Conservation (phyloP, 768 basidiomycete species). For the Mycena floridula region DNA sequence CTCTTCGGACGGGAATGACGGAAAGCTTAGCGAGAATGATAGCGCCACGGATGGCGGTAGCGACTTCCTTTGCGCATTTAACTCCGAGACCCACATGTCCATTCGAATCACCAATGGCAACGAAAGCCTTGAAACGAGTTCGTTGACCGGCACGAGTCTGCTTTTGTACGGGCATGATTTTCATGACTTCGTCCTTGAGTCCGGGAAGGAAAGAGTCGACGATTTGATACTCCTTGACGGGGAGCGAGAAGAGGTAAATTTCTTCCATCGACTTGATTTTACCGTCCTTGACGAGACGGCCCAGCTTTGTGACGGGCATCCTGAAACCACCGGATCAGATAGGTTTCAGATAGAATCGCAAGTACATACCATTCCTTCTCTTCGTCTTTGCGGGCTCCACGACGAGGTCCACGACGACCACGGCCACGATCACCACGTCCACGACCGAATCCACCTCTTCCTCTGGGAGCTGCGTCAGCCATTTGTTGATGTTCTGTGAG, state of each 20-base stretch:
- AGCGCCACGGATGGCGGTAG: slow-evolving; percentile 98
- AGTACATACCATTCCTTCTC: slow-evolving; percentile 94
- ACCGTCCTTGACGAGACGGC: slow-evolving; percentile 97
- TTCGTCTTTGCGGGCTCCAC: slow-evolving; percentile 98
- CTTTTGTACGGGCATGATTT: slow-evolving; percentile 99
- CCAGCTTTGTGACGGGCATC: slow-evolving; percentile 98
- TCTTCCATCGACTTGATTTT: slow-evolving; percentile 99
- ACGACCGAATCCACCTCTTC: slow-evolving; percentile 75
- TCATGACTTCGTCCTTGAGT: slow-evolving; percentile 99
- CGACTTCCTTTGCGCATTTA: slow-evolving; percentile 99
- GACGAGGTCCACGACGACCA: slow-evolving; percentile 84
- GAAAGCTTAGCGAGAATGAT: slow-evolving; percentile 99
- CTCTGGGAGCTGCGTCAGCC: slow-evolving; percentile 75
- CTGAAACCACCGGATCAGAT: slow-evolving; percentile 31
- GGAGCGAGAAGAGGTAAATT: slow-evolving; percentile 99
- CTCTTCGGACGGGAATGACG: slow-evolving; percentile 95
- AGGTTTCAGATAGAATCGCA: not conserved
- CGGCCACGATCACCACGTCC: slow-evolving; percentile 90
- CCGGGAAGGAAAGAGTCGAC: slow-evolving; percentile 99
- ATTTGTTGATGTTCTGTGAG: slow-evolving; percentile 38
- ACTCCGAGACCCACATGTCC: slow-evolving; percentile 99
- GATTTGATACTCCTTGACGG: slow-evolving; percentile 99
- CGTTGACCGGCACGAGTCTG: slow-evolving; percentile 99
- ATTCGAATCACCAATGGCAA: slow-evolving; percentile 97
- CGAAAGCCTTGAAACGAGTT: slow-evolving; percentile 99